phyloP scores from a whole-genome alignment of 2,329 filamentous ascomycete genomes.

The Cercospora nicotianae region DNA sequence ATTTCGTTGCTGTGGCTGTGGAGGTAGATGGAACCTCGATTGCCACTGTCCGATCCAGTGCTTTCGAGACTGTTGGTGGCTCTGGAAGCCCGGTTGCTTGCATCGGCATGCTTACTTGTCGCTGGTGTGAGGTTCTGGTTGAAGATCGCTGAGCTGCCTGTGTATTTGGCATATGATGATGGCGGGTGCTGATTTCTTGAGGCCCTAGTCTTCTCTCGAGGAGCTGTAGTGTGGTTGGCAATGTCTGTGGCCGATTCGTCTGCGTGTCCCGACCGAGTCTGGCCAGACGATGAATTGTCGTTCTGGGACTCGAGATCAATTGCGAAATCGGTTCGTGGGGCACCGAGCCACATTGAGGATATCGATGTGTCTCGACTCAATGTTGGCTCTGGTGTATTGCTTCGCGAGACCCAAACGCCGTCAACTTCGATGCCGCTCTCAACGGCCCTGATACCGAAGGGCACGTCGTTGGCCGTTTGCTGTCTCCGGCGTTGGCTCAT shows the following conservation, averaged over 20 bases:
- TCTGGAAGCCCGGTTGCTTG: conserved; percentile 32
- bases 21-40: conserved; percentile 28
- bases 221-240: neutral
- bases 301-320: conserved; percentile 28
- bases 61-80: conserved; percentile 21
- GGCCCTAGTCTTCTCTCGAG: conserved; percentile 19
- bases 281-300: neutral
- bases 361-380: conserved; percentile 31
- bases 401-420: conserved; percentile 63
- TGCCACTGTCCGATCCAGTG: conserved; percentile 21
- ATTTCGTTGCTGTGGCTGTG: conserved; percentile 28
- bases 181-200: conserved; percentile 36
- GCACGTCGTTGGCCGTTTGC: conserved; percentile 58
- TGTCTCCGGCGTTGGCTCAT: conserved; percentile 33
- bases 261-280: neutral
- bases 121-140: conserved; percentile 39
- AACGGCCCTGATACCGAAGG: conserved; percentile 83
- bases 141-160: conserved; percentile 36
- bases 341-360: conserved; percentile 25
- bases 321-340: conserved; percentile 12
- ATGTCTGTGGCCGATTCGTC: neutral
- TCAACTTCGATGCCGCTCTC: conserved; percentile 81
- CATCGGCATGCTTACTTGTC: conserved; percentile 35
- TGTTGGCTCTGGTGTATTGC: conserved; percentile 42
- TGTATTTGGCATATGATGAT: conserved; percentile 42